Conservation (phyloP, 371 early-diverging fungal genomes). For the Mucor velutinosus region DNA sequence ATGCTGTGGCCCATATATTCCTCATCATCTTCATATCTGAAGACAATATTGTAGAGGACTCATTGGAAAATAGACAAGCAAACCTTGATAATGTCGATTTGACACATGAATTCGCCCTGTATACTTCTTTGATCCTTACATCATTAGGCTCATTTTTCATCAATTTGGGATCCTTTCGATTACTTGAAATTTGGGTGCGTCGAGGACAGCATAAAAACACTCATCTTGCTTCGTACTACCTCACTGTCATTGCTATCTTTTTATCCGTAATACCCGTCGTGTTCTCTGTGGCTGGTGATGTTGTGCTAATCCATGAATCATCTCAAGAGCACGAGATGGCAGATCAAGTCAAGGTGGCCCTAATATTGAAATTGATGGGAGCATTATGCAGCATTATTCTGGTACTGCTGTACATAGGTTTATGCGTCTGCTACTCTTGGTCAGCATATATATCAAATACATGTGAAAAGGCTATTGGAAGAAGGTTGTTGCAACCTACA, state of each 20-base stretch:
- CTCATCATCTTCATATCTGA: slow-evolving; percentile 14
- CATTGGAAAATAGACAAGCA: not conserved
- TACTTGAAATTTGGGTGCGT: slow-evolving; percentile 12
- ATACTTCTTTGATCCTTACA: slow-evolving; percentile 7
- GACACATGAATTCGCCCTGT: slow-evolving; percentile 10
- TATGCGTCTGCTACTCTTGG: not conserved
- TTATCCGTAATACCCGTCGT: slow-evolving; percentile 4
- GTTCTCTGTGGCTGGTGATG: slow-evolving; percentile 6
- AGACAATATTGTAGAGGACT: not conserved
- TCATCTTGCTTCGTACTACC: not conserved
- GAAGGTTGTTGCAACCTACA: not conserved
- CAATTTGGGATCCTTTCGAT: slow-evolving; percentile 2
- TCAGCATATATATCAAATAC: slow-evolving; percentile 1
- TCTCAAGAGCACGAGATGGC: not conserved
- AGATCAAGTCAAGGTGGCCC: not conserved
- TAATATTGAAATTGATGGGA: slow-evolving; percentile 8
- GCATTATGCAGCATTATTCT: slow-evolving; percentile 1
- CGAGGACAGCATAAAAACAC: not conserved
- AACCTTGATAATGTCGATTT: not conserved
- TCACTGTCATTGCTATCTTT: not conserved
- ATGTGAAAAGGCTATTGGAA: not conserved
- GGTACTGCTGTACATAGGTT: not conserved
- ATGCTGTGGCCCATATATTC: slow-evolving; percentile 11
- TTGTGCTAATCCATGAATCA: slow-evolving; percentile 2
- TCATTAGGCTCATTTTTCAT: slow-evolving; percentile 11